phyloP scores from a whole-genome alignment of 129 eudicot species.

The Artemisia tridentata region DNA sequence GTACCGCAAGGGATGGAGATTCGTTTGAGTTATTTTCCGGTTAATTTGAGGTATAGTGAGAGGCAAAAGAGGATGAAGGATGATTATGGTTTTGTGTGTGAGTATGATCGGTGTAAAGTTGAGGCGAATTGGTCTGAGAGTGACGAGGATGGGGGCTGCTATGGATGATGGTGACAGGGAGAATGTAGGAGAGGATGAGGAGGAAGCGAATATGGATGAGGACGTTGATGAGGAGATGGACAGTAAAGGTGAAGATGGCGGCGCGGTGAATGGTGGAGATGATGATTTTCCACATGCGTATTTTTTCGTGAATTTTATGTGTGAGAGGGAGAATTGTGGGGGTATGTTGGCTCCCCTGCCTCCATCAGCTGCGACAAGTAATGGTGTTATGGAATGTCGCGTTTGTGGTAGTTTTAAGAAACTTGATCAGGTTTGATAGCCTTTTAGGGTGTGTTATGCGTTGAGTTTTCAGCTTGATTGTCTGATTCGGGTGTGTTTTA shows the following conservation, averaged over 20 bases:
- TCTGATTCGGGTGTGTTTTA: too few relatives aligned
- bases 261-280: slow-evolving; percentile 34
- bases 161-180: slow-evolving; percentile 18
- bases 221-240: slow-evolving; percentile 41
- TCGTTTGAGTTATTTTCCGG: slow-evolving; percentile 89
- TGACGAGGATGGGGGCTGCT: slow-evolving; percentile 47
- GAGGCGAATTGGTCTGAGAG: slow-evolving; percentile 82
- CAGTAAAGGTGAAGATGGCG: slow-evolving; percentile 23
- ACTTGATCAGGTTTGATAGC: slow-evolving; percentile 14
- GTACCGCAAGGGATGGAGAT: slow-evolving; percentile 70
- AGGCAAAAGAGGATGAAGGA: slow-evolving; percentile 70
- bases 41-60: slow-evolving; percentile 59
- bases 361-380: slow-evolving; percentile 33
- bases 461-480: too few relatives aligned
- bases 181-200: slow-evolving; percentile 25
- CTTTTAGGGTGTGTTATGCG: too few relatives aligned
- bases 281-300: slow-evolving; percentile 84
- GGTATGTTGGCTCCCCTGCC: slow-evolving; percentile 94
- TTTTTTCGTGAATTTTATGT: slow-evolving; percentile 81
- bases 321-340: slow-evolving; percentile 78
- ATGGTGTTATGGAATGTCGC: slow-evolving; percentile 68
- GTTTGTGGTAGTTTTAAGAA: slow-evolving; percentile 65
- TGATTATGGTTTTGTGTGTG: slow-evolving; percentile 79
- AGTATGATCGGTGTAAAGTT: slow-evolving; percentile 85
- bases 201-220: slow-evolving; percentile 38